These are phyloP conservation scores for Santalum album DNA, from an alignment of 164 flowering plant genomes.

Conservation along the genomic window DNA sequence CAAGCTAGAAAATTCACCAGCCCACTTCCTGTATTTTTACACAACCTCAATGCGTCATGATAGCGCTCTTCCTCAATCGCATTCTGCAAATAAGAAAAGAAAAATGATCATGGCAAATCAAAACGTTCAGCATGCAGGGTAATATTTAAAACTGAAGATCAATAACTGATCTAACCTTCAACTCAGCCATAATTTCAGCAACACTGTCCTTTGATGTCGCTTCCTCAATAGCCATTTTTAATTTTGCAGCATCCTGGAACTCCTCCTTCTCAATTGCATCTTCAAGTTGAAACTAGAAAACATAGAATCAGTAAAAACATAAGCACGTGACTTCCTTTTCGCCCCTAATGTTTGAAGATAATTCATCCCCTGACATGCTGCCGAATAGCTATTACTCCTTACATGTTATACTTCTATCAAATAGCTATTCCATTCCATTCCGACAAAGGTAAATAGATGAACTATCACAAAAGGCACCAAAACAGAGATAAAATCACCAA, in stretches of 20 bases:
- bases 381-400: too few relatives aligned
- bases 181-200: constrained; percentile 70
- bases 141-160: not conserved
- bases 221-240: constrained; percentile 70
- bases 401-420: too few relatives aligned
- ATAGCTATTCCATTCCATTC: too few relatives aligned
- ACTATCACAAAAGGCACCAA: too few relatives aligned
- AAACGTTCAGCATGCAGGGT: not conserved
- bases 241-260: constrained; percentile 70
- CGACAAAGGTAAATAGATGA: too few relatives aligned
- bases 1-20: constrained; percentile 40
- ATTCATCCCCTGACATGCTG: not conserved
- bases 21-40: constrained; percentile 69
- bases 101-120: not conserved
- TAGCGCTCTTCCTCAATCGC: constrained; percentile 92
- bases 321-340: not conserved
- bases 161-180: constrained; percentile 46
- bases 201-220: constrained; percentile 65
- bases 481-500: not conserved
- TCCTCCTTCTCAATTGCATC: constrained; percentile 95
- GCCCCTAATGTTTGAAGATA: not conserved
- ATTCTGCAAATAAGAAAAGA: constrained; percentile 35
- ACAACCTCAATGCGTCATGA: constrained; percentile 80
- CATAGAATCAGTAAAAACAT: constrained; percentile 3
- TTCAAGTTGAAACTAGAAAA: constrained; percentile 80